These are phyloP conservation scores for Phalaenopsis aphrodite DNA, from an alignment of 106 monocot species.

Conservation along the genomic window DNA sequence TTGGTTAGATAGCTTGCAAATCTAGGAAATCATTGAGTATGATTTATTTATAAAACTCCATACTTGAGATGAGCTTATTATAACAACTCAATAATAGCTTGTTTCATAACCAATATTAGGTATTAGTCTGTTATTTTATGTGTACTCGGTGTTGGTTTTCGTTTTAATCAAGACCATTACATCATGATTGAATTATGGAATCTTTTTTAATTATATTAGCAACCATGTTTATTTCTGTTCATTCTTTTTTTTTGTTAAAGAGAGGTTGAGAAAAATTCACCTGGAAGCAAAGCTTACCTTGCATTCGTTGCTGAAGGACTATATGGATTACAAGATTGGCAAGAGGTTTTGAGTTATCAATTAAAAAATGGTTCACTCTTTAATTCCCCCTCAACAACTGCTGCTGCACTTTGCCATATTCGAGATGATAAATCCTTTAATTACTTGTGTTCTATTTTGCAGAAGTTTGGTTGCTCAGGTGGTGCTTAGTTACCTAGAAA, in stretches of 20 bases:
- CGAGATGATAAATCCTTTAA: conserved; percentile 45
- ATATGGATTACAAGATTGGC: conserved; percentile 33
- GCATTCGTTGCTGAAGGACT: conserved; percentile 87
- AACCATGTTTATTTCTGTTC: background rate
- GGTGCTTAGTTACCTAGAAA: background rate
- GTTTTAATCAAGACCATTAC: background rate
- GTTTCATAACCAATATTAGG: background rate
- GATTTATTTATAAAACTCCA: background rate
- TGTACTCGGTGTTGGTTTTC: background rate
- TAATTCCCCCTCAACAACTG: conserved; percentile 83
- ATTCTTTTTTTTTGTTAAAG: conserved; percentile 21
- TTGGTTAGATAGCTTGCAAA: background rate
- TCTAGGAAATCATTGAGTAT: background rate
- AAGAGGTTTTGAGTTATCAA: conserved; percentile 67
- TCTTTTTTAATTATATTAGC: background rate
- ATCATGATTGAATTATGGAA: background rate
- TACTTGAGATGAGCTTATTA: background rate
- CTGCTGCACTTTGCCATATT: conserved; percentile 41
- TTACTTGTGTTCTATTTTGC: conserved; percentile 40
- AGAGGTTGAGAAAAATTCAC: conserved; percentile 20
- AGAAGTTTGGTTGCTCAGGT: conserved; percentile 72
- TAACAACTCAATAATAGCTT: too few species aligned
- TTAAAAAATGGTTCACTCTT: conserved; percentile 81
- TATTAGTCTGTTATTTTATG: background rate
- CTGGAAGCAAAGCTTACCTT: conserved; percentile 47